Conservation (phyloP, 768 basidiomycete genomes). For the Tricholoma furcatifolium region DNA sequence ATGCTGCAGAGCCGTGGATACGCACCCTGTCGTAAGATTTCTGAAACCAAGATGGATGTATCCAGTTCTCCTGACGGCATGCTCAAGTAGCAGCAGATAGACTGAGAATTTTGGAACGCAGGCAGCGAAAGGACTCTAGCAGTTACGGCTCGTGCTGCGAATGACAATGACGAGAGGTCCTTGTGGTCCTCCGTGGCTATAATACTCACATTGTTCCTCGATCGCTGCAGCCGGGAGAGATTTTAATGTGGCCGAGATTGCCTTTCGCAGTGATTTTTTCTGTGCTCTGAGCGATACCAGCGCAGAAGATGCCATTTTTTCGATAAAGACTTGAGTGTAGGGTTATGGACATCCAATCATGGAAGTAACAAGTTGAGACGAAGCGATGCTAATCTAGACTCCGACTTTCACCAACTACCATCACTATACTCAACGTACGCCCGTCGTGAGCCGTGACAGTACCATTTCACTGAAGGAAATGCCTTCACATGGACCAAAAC, state of each 20-base stretch:
- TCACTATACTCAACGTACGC: too few species aligned
- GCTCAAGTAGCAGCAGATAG: conserved; percentile 75
- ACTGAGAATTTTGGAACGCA: conserved; percentile 45
- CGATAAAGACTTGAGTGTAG: too few species aligned
- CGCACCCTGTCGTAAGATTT: conserved; percentile 58
- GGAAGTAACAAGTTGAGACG: too few species aligned
- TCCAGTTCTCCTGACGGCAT: conserved; percentile 75
- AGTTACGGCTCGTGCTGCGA: conserved; percentile 46
- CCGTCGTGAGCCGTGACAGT: too few species aligned
- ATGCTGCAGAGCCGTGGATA: neutral
- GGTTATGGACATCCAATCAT: too few species aligned
- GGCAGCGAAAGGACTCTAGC: conserved; percentile 48
- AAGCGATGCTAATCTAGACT: too few species aligned
- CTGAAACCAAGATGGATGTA: conserved; percentile 49
- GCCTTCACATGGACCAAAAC: too few species aligned
- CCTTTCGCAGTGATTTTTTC: conserved; percentile 56
- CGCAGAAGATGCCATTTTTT: too few species aligned
- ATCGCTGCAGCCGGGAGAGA: conserved; percentile 42
- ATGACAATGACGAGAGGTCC: conserved; percentile 2
- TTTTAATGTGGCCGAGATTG: conserved; percentile 43
- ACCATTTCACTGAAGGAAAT: too few species aligned
- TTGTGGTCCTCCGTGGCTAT: neutral
- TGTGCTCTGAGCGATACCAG: conserved; percentile 36
- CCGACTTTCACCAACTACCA: too few species aligned
- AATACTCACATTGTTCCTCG: conserved; percentile 59